A percentile compares a stretch with the other conserved stretches of the same genome.
These are phyloP conservation scores for Ammopiptanthus mongolicus DNA, from an alignment of 306 rosid species.

Conservation along the genomic window DNA sequence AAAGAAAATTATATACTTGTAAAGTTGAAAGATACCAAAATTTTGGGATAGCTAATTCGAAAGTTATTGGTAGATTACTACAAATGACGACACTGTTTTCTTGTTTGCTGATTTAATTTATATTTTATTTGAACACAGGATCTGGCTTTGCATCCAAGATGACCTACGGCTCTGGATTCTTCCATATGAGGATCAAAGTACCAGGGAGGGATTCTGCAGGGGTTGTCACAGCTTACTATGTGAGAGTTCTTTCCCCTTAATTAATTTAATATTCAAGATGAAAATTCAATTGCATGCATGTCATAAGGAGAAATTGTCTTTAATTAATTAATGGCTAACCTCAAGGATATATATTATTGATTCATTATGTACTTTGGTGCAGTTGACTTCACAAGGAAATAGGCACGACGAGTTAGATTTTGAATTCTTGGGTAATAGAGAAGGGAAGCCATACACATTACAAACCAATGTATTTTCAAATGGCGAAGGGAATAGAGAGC, in stretches of 20 bases:
- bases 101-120: background rate
- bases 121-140: conserved; percentile 15
- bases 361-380: background rate
- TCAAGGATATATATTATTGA: background rate
- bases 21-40: background rate
- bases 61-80: background rate
- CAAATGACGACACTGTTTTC: no score
- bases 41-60: background rate
- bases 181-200: conserved; percentile 44
- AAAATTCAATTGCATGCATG: background rate
- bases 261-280: background rate
- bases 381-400: conserved; percentile 36
- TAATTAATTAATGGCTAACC: background rate
- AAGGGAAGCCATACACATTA: conserved; percentile 36
- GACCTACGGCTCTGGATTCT: conserved; percentile 47
- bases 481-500: conserved; percentile 48
- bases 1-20: background rate
- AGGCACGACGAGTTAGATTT: conserved; percentile 53
- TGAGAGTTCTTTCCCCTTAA: background rate
- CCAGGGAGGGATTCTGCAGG: conserved; percentile 47
- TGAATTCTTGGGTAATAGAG: conserved; percentile 55
- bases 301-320: background rate
- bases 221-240: conserved; percentile 51
- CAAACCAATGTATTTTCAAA: conserved; percentile 54
- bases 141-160: conserved; percentile 51